A percentile compares a stretch with the other conserved stretches of the same genome.
phyloP scores from a whole-genome alignment of 2,329 filamentous ascomycete genomes.

The Thyridium curvatum region DNA sequence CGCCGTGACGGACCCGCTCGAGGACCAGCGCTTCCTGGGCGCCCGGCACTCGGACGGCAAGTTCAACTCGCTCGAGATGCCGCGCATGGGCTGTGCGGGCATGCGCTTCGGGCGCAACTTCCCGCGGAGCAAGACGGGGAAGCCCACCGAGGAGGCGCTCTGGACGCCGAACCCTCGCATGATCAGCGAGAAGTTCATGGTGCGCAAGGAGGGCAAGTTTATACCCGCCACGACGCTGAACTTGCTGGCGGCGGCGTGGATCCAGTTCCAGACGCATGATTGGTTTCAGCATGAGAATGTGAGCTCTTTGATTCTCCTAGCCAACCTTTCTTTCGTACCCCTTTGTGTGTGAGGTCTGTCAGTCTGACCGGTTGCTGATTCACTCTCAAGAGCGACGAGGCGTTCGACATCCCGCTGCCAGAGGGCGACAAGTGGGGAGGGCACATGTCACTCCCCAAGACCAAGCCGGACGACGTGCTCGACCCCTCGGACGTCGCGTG shows the following conservation, averaged over 20 bases:
- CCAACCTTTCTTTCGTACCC: no score
- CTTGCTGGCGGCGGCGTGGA: slow-evolving; percentile 39
- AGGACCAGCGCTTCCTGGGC: slow-evolving; percentile 21
- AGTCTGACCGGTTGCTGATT: not conserved
- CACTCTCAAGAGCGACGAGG: slow-evolving; percentile 17
- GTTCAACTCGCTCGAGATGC: slow-evolving; percentile 32
- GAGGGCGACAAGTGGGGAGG: slow-evolving; percentile 25
- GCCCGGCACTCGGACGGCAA: slow-evolving; percentile 35
- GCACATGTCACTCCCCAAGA: slow-evolving; percentile 28
- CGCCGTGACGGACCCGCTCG: slow-evolving; percentile 15
- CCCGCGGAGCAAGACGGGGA: slow-evolving; percentile 23
- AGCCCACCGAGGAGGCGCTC: slow-evolving; percentile 32
- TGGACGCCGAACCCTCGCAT: slow-evolving; percentile 35
- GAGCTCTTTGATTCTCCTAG: no score
- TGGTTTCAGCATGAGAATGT: slow-evolving; percentile 27
- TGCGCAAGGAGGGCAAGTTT: slow-evolving; percentile 32
- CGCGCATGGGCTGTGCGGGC: slow-evolving; percentile 35
- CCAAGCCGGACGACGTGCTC: slow-evolving; percentile 24
- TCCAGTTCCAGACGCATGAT: slow-evolving; percentile 41
- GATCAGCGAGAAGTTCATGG: slow-evolving; percentile 33
- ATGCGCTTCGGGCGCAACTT: slow-evolving; percentile 40
- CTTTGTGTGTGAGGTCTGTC: no score
- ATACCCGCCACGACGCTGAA: slow-evolving; percentile 38
- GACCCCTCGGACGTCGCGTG: slow-evolving; percentile 25
- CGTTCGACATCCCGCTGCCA: slow-evolving; percentile 24